Evolutionary conservation across 148 eudicot genomes (phyloP).

Genomic region (Pouteria glomerata): DNA sequence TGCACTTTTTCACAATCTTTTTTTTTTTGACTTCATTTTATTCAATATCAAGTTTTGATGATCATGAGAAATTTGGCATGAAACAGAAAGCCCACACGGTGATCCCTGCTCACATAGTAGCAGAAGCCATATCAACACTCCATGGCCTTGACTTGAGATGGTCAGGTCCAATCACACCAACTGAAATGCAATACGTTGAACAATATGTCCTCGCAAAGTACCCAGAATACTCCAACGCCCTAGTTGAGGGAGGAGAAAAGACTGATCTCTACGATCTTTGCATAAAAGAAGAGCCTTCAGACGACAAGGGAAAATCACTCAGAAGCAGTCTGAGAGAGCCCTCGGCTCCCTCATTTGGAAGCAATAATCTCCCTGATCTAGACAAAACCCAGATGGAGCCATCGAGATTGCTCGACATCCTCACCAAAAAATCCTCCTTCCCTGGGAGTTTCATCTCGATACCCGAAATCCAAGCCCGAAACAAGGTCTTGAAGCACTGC

Average conservation of each 20-base stretch:
- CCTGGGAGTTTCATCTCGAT: conserved; percentile 36
- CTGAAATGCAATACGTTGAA: conserved; percentile 35
- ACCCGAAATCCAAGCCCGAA: conserved; percentile 37
- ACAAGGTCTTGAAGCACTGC: conserved; percentile 34
- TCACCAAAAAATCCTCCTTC: conserved; percentile 30
- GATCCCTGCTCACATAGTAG: conserved; percentile 38
- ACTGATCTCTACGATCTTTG: conserved; percentile 36
- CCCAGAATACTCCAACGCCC: conserved; percentile 38
- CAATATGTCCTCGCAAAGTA: conserved; percentile 35
- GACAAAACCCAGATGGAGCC: conserved; percentile 34
- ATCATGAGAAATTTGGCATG: not conserved
- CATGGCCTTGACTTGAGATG: conserved; percentile 36
- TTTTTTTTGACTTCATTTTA: not conserved
- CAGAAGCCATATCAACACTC: conserved; percentile 38
- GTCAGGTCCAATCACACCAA: conserved; percentile 41
- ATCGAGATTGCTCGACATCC: conserved; percentile 31
- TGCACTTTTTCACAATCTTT: not conserved
- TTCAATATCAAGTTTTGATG: not conserved
- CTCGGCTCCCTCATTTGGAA: conserved; percentile 21
- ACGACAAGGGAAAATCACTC: conserved; percentile 27
- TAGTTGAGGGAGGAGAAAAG: conserved; percentile 35
- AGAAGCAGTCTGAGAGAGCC: conserved; percentile 16
- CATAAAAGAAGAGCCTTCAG: conserved; percentile 37
- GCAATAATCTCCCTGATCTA: conserved; percentile 25
- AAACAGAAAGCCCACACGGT: conserved; percentile 30